Evolutionary conservation across 169 alveolate genomes (phyloP).

Genomic region (Plasmodium gallinaceum): DNA sequence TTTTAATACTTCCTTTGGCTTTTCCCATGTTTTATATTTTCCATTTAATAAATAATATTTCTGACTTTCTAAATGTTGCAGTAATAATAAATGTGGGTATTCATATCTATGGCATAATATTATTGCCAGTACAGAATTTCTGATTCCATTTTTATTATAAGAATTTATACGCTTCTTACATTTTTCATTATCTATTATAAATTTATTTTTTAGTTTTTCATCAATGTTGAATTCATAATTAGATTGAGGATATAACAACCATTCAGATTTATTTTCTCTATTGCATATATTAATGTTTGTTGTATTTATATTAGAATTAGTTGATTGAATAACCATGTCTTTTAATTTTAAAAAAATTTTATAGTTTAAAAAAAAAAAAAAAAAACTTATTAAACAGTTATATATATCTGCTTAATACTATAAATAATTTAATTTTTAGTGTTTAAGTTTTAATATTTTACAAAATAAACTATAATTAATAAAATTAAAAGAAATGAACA

Average conservation of each 20-base stretch:
- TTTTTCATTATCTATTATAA: constrained; percentile 39
- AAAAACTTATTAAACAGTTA: no score
- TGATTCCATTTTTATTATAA: constrained; percentile 81
- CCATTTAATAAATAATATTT: constrained; percentile 81
- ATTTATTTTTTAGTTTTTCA: constrained; percentile 42
- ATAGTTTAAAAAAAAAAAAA: no score
- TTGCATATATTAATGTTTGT: background rate
- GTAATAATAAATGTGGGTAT: constrained; percentile 78
- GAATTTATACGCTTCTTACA: constrained; percentile 77
- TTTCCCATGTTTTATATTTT: constrained; percentile 81
- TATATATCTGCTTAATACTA: no score
- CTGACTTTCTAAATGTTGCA: constrained; percentile 74
- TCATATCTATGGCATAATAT: constrained; percentile 84
- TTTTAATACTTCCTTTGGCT: constrained; percentile 80
- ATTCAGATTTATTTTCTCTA: constrained; percentile 33
- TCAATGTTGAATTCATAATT: constrained; percentile 64
- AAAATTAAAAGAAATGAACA: no score
- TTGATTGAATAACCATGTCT: background rate
- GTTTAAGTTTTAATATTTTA: no score
- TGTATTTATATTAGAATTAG: background rate
- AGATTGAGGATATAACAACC: constrained; percentile 51
- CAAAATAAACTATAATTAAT: no score
- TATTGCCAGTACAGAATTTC: constrained; percentile 82
- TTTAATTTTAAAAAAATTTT: background rate
- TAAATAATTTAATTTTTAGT: no score